Evolutionary conservation across 2,329 filamentous ascomycete genomes (phyloP).

Genomic region (Sporothrix protearum): DNA sequence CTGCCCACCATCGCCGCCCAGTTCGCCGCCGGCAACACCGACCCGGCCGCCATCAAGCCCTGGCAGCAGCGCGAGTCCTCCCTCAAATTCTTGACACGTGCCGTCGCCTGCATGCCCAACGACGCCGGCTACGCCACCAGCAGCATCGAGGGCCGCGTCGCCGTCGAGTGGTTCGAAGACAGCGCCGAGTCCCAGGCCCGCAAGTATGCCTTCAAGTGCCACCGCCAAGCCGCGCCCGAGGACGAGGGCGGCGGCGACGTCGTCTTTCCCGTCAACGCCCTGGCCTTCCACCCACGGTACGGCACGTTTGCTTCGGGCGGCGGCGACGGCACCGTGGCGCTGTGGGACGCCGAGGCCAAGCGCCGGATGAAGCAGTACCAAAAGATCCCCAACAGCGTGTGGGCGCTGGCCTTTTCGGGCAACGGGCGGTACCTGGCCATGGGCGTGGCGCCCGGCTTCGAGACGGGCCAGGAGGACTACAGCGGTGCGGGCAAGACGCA

Average conservation of each 20-base stretch:
- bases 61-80: conserved; percentile 94
- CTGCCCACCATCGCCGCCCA: conserved; percentile 62
- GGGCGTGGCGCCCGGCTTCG: conserved; percentile 80
- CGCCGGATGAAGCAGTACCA: conserved; percentile 85
- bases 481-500: conserved; percentile 68
- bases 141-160: conserved; percentile 91
- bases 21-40: conserved; percentile 45
- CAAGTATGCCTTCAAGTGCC: conserved; percentile 99
- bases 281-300: conserved; percentile 78
- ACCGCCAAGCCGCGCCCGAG: conserved; percentile 68
- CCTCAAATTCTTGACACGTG: conserved; percentile 91
- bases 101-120: conserved; percentile 93
- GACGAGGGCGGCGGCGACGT: conserved; percentile 67
- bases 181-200: conserved; percentile 79
- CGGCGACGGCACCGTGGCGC: conserved; percentile 83
- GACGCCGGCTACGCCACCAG: conserved; percentile 90
- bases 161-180: conserved; percentile 97
- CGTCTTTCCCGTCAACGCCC: conserved; percentile 86
- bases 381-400: conserved; percentile 74
- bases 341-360: conserved; percentile 92
- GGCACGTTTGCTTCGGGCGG: conserved; percentile 88
- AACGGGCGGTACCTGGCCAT: conserved; percentile 78
- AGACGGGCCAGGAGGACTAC: conserved; percentile 79
- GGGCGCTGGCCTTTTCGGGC: conserved; percentile 69
- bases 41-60: conserved; percentile 59